A percentile compares a stretch with the other conserved stretches of the same genome.
These are phyloP conservation scores for Podosphaera xanthii DNA, from an alignment of 2,329 filamentous ascomycete species.

Conservation along the genomic window DNA sequence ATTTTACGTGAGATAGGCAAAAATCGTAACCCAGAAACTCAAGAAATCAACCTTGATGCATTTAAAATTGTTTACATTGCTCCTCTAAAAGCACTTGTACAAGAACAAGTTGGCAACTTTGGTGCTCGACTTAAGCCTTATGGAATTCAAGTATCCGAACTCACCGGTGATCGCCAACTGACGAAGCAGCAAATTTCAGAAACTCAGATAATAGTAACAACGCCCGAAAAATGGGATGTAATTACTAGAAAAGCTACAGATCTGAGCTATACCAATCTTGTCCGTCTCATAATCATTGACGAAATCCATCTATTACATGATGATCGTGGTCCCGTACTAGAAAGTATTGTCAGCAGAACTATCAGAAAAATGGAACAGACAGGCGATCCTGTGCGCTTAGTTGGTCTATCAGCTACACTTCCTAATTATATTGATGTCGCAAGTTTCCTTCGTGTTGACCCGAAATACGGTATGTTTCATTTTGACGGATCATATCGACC, in stretches of 20 bases:
- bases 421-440: conserved; percentile 95
- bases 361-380: conserved; percentile 87
- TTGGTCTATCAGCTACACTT: conserved; percentile 83
- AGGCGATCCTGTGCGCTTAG: conserved; percentile 71
- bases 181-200: conserved; percentile 97
- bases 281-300: conserved; percentile 86
- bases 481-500: conserved; percentile 89
- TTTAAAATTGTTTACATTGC: conserved; percentile 99
- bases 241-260: conserved; percentile 96
- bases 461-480: conserved; percentile 71
- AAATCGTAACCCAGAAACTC: conserved; percentile 66
- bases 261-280: conserved; percentile 90
- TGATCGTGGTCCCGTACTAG: conserved; percentile 84
- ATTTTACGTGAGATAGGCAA: conserved; percentile 95
- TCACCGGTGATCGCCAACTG: conserved; percentile 92
- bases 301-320: conserved; percentile 96
- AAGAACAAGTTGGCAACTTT: conserved; percentile 96
- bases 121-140: conserved; percentile 76
- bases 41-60: conserved; percentile 83
- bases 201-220: conserved; percentile 94
- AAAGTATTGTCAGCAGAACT: conserved; percentile 88
- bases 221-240: conserved; percentile 97
- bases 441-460: conserved; percentile 79
- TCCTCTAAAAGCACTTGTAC: conserved; percentile 81
- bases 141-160: conserved; percentile 78